Conservation (phyloP, 2,329 filamentous ascomycete genomes). For the Lachnellula willkommii region DNA sequence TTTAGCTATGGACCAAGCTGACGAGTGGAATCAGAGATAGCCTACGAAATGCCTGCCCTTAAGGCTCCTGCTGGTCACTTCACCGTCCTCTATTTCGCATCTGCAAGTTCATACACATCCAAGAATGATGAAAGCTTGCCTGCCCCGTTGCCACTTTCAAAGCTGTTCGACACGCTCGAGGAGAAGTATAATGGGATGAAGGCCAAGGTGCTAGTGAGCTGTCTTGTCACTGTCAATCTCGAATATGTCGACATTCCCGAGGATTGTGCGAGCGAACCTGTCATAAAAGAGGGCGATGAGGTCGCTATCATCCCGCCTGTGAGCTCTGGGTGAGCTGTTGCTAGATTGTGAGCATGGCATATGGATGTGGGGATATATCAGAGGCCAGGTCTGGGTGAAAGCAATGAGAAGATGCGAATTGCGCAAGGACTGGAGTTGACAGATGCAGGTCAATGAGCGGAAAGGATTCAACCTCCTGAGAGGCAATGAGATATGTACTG, state of each 20-base stretch:
- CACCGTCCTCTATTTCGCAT: slow-evolving; percentile 76
- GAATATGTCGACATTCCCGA: slow-evolving; percentile 67
- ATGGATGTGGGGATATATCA: too few relatives aligned
- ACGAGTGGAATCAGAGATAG: slow-evolving; percentile 3
- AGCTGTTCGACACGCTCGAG: slow-evolving; percentile 65
- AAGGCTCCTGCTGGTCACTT: slow-evolving; percentile 53
- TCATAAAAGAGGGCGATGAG: slow-evolving; percentile 71
- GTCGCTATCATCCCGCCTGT: slow-evolving; percentile 85
- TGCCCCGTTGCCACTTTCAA: slow-evolving; percentile 57
- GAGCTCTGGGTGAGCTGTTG: slow-evolving; percentile 62
- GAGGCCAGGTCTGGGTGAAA: too few relatives aligned
- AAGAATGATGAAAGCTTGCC: slow-evolving; percentile 60
- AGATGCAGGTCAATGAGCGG: too few relatives aligned
- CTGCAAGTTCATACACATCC: slow-evolving; percentile 65
- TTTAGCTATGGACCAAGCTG: slow-evolving; percentile 4
- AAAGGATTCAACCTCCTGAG: too few relatives aligned
- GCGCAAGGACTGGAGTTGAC: too few relatives aligned
- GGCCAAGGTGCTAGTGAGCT: slow-evolving; percentile 62
- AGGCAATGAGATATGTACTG: too few relatives aligned
- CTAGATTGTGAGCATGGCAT: too few relatives aligned
- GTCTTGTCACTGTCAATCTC: slow-evolving; percentile 73
- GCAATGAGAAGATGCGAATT: too few relatives aligned
- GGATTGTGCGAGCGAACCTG: slow-evolving; percentile 36
- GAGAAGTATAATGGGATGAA: slow-evolving; percentile 64
- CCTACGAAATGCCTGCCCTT: slow-evolving; percentile 11